These are phyloP conservation scores for Ceratopteris richardii DNA, from an alignment of 75 land plant species.

Conservation along the genomic window DNA sequence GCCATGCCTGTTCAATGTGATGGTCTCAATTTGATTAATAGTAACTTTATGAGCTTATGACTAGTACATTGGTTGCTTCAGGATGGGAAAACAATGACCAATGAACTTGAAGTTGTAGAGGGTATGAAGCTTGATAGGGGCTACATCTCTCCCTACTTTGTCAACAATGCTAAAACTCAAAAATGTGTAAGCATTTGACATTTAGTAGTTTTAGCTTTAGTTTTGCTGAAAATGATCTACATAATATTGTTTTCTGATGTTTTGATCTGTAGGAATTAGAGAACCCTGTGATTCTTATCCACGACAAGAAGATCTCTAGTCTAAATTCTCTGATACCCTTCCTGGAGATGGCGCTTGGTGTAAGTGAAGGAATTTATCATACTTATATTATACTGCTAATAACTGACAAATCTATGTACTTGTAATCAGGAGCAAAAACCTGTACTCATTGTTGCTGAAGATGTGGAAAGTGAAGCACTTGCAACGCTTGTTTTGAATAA, in stretches of 20 bases:
- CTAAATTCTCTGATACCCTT: constrained; percentile 58
- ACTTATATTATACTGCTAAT: not conserved
- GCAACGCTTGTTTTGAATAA: constrained; percentile 75
- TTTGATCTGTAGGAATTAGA: constrained; percentile 65
- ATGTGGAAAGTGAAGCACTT: too few relatives aligned
- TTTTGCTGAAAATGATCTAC: too few relatives aligned
- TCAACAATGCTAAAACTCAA: constrained; percentile 49
- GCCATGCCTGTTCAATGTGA: too few relatives aligned
- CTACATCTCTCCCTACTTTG: constrained; percentile 65
- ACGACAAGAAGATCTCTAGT: constrained; percentile 73
- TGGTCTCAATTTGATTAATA: too few relatives aligned
- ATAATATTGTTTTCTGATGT: too few relatives aligned
- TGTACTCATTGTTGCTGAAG: constrained; percentile 76
- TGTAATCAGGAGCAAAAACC: constrained; percentile 55
- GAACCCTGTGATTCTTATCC: constrained; percentile 73
- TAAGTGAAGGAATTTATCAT: constrained; percentile 11
- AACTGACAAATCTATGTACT: too few relatives aligned
- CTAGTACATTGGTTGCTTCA: too few relatives aligned
- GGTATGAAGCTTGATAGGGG: constrained; percentile 76
- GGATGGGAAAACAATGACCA: constrained; percentile 70
- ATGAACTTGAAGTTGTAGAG: constrained; percentile 62
- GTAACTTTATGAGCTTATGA: too few relatives aligned
- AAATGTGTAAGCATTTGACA: constrained; percentile 51
- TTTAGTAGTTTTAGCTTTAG: not conserved
- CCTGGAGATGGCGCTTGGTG: constrained; percentile 64